A percentile compares a stretch with the other conserved stretches of the same genome.
Evolutionary conservation across 2,329 filamentous ascomycete species (phyloP).

Genomic region (Microdochium nivale): DNA sequence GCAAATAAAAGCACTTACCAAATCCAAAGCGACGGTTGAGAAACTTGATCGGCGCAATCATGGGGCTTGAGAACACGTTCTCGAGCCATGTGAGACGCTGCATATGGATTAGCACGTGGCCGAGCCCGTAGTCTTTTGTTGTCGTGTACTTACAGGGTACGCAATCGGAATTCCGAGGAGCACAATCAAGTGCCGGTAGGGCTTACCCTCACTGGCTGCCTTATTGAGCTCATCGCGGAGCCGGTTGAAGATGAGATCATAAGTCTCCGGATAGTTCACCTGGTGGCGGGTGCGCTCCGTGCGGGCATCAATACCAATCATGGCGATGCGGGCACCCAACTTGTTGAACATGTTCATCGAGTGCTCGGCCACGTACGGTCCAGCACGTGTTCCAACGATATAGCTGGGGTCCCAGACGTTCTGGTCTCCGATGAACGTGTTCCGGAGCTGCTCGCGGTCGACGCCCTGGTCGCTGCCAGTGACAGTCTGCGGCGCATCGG

Average conservation of each 20-base stretch:
- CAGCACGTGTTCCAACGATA: conserved; percentile 68
- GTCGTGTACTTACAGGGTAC: conserved; percentile 54
- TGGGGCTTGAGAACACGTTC: conserved; percentile 77
- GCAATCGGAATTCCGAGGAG: conserved; percentile 82
- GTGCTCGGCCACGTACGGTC: conserved; percentile 81
- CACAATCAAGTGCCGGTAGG: conserved; percentile 82
- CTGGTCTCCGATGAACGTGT: conserved; percentile 60
- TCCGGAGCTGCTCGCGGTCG: conserved; percentile 64
- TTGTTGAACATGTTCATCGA: conserved; percentile 83
- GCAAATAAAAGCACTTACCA: conserved; percentile 24
- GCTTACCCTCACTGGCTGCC: conserved; percentile 58
- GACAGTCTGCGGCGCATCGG: conserved; percentile 48
- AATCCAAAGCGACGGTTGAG: conserved; percentile 85
- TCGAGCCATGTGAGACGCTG: conserved; percentile 91
- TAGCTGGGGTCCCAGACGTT: conserved; percentile 55
- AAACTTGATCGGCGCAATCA: conserved; percentile 84
- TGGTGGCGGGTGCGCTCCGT: conserved; percentile 92
- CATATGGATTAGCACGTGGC: conserved; percentile 3
- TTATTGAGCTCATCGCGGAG: conserved; percentile 64
- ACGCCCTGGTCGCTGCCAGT: conserved; percentile 40
- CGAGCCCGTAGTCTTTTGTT: conserved; percentile 13
- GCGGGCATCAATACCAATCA: conserved; percentile 84
- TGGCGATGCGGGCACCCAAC: conserved; percentile 73
- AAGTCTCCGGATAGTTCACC: conserved; percentile 90
- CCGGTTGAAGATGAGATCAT: conserved; percentile 73